Evolutionary conservation across 2,329 filamentous ascomycete species (phyloP).

Genomic region (Apiospora phragmitis): DNA sequence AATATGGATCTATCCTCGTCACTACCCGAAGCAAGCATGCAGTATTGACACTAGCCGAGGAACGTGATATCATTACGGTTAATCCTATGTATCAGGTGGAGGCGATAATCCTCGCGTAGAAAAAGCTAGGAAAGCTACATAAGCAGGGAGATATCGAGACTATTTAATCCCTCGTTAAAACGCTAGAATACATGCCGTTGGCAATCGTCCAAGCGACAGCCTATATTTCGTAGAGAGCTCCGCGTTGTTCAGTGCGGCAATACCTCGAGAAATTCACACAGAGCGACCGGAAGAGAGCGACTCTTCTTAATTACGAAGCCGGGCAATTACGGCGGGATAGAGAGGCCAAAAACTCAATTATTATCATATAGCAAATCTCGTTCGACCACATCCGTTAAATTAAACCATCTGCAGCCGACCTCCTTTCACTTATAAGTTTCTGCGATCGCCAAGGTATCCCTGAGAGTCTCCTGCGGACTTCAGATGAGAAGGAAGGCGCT

Average conservation of each 20-base stretch:
- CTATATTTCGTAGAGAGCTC: conserved; percentile 30
- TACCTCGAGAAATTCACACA: conserved; percentile 40
- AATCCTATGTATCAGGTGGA: conserved; percentile 29
- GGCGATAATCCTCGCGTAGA: conserved; percentile 32
- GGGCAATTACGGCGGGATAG: conserved; percentile 34
- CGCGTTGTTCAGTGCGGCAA: conserved; percentile 30
- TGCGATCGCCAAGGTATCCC: conserved; percentile 45
- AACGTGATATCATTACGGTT: conserved; percentile 25
- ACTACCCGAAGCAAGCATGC: conserved; percentile 22
- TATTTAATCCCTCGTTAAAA: conserved; percentile 24
- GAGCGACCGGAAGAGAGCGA: conserved; percentile 28
- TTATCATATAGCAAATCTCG: conserved; percentile 37
- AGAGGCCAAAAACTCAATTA: conserved; percentile 36
- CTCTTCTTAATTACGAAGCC: conserved; percentile 30
- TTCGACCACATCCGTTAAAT: conserved; percentile 36
- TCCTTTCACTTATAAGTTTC: conserved; percentile 47
- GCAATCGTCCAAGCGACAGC: conserved; percentile 36
- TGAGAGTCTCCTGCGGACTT: conserved; percentile 15
- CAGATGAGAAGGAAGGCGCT: conserved; percentile 2
- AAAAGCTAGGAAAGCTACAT: conserved; percentile 19
- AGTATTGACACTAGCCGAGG: conserved; percentile 22
- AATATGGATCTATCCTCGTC: conserved; percentile 31
- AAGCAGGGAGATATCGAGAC: conserved; percentile 13
- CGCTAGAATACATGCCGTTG: conserved; percentile 33
- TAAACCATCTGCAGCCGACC: conserved; percentile 36